Percentiles rank a stretch among this genome's conserved stretches.
Evolutionary conservation across 768 basidiomycete species (phyloP).

Genomic region (Lactifluus piperatus): DNA sequence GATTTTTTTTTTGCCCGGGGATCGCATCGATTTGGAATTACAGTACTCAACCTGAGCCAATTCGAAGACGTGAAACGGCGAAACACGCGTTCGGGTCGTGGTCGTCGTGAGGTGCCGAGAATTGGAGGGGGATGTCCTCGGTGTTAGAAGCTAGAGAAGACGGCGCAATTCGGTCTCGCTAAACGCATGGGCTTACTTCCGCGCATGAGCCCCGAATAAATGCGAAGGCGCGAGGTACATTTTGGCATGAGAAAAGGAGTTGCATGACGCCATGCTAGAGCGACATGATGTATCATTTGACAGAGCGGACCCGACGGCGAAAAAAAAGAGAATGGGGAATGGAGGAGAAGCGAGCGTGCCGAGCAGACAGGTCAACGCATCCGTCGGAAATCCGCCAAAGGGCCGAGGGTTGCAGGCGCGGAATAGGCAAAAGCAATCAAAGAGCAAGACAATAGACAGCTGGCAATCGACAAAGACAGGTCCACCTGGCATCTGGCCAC

Average conservation of each 20-base stretch:
- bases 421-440: no score
- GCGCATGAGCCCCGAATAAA: background rate
- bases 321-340: background rate
- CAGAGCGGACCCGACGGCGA: background rate
- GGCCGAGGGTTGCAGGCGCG: no score
- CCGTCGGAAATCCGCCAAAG: no score
- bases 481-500: background rate
- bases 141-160: background rate
- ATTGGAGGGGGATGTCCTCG: constrained; percentile 1
- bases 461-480: no score
- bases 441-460: no score
- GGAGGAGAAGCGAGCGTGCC: background rate
- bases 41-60: background rate
- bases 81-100: background rate
- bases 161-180: background rate
- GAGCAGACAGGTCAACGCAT: background rate
- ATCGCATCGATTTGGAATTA: background rate
- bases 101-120: background rate
- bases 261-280: background rate
- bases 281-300: background rate
- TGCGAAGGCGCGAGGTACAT: no score
- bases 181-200: background rate
- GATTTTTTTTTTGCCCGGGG: no score
- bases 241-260: background rate
- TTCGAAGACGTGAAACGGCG: background rate